Conservation (phyloP, 768 basidiomycete genomes). For the Calvatia gigantea region DNA sequence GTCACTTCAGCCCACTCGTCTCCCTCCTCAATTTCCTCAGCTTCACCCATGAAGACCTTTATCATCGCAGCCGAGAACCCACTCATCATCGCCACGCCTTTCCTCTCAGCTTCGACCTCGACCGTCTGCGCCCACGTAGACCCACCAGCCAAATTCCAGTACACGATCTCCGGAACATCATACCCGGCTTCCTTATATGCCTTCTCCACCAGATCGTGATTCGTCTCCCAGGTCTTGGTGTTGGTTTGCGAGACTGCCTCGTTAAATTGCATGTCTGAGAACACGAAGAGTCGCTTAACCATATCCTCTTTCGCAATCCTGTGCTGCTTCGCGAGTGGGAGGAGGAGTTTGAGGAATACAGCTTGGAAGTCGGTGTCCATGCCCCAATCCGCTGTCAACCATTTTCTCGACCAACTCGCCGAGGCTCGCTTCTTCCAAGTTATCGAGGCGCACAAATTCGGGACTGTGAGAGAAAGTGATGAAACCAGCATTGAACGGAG, state of each 20-base stretch:
- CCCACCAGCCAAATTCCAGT: conserved; percentile 52
- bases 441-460: conserved; percentile 44
- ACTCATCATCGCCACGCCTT: conserved; percentile 66
- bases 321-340: conserved; percentile 55
- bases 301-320: conserved; percentile 64
- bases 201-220: conserved; percentile 50
- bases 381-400: conserved; percentile 35
- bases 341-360: conserved; percentile 59
- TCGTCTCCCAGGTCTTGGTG: conserved; percentile 55
- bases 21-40: conserved; percentile 27
- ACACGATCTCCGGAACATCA: conserved; percentile 69
- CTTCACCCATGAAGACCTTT: conserved; percentile 68
- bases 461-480: conserved; percentile 64
- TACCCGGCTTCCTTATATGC: conserved; percentile 63
- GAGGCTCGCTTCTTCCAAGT: conserved; percentile 30
- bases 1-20: conserved; percentile 33
- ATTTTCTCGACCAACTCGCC: conserved; percentile 35
- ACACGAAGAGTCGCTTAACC: conserved; percentile 74
- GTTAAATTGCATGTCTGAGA: conserved; percentile 84
- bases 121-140: conserved; percentile 29
- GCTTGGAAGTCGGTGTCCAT: conserved; percentile 62
- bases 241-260: conserved; percentile 7
- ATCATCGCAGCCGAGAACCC: conserved; percentile 68
- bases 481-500: conserved; percentile 64
- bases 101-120: conserved; percentile 48